Evolutionary conservation across 225 moss, liverwort and hornwort species (phyloP).

Genomic region (Pseudisothecium myosuroides): DNA sequence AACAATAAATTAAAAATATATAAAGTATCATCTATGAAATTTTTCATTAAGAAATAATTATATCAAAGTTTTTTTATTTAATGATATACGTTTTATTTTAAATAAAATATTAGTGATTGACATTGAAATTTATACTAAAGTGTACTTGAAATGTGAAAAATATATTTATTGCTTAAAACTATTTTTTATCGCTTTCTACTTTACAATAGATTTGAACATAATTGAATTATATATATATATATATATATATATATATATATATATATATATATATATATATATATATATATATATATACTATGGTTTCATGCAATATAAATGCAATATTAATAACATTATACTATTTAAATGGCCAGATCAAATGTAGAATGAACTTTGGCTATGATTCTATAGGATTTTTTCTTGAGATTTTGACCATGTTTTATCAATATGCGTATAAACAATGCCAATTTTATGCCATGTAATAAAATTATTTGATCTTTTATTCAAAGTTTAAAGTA

Average conservation of each 20-base stretch:
- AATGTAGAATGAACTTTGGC: neutral
- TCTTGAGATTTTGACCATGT: neutral
- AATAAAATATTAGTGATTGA: neutral
- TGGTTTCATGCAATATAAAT: rapidly evolving
- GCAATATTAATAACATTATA: neutral
- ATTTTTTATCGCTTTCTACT: neutral
- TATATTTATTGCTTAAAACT: neutral
- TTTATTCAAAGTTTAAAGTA: neutral
- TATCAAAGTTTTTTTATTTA: neutral
- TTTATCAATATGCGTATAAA: neutral
- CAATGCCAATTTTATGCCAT: neutral
- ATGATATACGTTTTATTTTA: rapidly evolving
- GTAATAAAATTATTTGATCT: neutral
- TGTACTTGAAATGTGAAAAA: neutral
- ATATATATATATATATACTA: too few relatives aligned
- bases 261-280: too few relatives aligned
- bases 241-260: too few relatives aligned
- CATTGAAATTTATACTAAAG: neutral
- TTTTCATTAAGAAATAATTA: too few relatives aligned
- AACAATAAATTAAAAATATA: neutral
- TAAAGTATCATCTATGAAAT: neutral
- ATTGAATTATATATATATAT: too few relatives aligned
- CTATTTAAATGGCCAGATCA: neutral
- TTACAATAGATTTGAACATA: too few relatives aligned
- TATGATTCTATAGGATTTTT: neutral